Conservation (phyloP, 1,284 basidiomycete species). For the Ceratobasidium papillatum region DNA sequence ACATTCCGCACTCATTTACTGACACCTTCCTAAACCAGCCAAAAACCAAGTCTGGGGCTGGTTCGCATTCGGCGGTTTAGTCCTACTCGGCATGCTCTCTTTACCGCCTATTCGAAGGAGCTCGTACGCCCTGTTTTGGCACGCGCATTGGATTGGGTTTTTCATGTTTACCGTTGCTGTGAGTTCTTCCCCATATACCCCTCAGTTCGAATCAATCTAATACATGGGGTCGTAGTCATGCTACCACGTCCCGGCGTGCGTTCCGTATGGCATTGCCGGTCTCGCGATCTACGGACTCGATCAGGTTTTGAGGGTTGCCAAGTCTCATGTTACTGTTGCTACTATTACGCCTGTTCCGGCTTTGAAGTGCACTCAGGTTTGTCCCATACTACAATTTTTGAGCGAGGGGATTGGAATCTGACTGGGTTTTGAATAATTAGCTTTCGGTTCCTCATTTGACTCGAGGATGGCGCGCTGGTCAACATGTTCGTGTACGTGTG, state of each 20-base stretch:
- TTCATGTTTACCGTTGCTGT: constrained; percentile 40
- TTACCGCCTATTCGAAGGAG: constrained; percentile 37
- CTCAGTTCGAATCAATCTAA: not conserved
- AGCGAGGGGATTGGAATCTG: not conserved
- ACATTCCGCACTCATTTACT: no score
- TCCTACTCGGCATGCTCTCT: constrained; percentile 40
- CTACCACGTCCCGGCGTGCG: constrained; percentile 42
- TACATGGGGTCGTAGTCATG: constrained; percentile 14
- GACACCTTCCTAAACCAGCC: constrained; percentile 19
- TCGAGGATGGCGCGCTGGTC: constrained; percentile 45
- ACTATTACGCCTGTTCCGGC: constrained; percentile 42
- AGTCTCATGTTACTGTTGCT: constrained; percentile 38
- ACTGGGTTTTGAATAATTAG: not conserved
- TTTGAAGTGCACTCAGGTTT: constrained; percentile 37
- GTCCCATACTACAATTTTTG: not conserved
- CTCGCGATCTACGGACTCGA: constrained; percentile 42
- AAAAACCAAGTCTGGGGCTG: constrained; percentile 36
- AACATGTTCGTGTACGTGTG: constrained; percentile 44
- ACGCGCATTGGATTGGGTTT: constrained; percentile 43
- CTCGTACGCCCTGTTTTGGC: constrained; percentile 42
- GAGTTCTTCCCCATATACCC: not conserved
- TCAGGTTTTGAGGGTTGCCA: constrained; percentile 36
- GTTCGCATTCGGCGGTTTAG: constrained; percentile 43
- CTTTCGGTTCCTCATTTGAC: constrained; percentile 40
- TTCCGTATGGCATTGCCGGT: constrained; percentile 38